Evolutionary conservation across 2,329 filamentous ascomycete species (phyloP), one percentile per base, ranked within the genome.

Genomic region (Trematosphaeria pertusa): DNA sequence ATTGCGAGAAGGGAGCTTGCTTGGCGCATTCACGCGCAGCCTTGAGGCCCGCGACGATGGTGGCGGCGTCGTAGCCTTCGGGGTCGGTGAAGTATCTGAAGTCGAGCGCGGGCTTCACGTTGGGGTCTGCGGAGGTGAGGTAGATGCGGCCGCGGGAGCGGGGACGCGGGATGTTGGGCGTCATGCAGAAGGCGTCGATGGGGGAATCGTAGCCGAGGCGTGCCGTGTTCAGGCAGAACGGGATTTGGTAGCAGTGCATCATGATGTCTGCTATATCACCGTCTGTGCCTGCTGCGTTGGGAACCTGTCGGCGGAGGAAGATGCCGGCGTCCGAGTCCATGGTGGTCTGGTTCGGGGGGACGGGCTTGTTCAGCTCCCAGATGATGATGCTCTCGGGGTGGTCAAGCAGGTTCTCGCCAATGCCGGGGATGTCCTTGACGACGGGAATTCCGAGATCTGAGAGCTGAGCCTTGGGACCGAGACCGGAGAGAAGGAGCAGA

Each of bases 181-280:
- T 94, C 87, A 94, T 94, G 82, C 90, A 94, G 79, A 95, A 95
- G 41, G 89, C 90, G 63, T 92, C 87, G 50, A 87, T 77, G 37
- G 83, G 83, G 31, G 78, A 77, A 62, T 86, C 83, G 70, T 87
- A 96, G 58, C 91, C 91, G 9, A 96, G 81, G 31, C 77, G 72
- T 44, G 81, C 77, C 1, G 91, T 96, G 81, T 96, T 96, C 59
- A 91, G 84, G 53, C 87, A 89, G 75, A 96, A 96, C 43, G 91
- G 91, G 59, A 96, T 95, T 75, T 96, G 91, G 78, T 96, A 96
- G 82, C 91, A 96, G 78, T 96, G 91, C 88, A 94, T 94, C 91
- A 96, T 96, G 64, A 95, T 76, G 67, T 96, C 91, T 54, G 88
- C 88, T 44, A 89, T 86, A 52, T 88, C 82, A 41, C 87, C 87